A percentile compares a stretch with the other conserved stretches of the same genome.
Evolutionary conservation across 257 asterid species (phyloP).

Genomic region (Nicotiana otophora): DNA sequence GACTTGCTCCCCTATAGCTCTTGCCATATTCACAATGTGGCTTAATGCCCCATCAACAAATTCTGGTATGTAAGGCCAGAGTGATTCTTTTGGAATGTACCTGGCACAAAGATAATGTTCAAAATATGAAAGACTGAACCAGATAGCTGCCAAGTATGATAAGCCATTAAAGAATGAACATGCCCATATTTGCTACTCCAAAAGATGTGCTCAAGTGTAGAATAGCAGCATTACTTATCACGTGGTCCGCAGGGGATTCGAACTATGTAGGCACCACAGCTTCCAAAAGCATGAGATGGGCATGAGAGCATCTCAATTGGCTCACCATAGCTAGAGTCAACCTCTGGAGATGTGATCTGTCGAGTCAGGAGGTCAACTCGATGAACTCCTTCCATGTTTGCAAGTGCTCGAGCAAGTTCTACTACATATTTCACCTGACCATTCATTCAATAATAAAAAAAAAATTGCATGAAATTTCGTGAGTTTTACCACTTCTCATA

Average conservation of each 20-base stretch:
- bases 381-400: slow-evolving; percentile 47
- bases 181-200: background rate
- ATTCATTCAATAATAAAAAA: background rate
- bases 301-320: slow-evolving; percentile 68
- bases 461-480: background rate
- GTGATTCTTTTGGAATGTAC: slow-evolving; percentile 47
- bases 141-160: background rate
- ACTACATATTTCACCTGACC: slow-evolving; percentile 58
- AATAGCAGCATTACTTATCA: slow-evolving; percentile 27
- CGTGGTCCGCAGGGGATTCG: slow-evolving; percentile 63
- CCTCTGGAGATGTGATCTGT: slow-evolving; percentile 53
- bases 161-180: background rate
- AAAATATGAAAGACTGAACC: background rate
- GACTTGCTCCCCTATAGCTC: slow-evolving; percentile 50
- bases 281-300: slow-evolving; percentile 48
- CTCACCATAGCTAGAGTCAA: slow-evolving; percentile 52
- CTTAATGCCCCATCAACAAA: slow-evolving; percentile 54
- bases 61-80: slow-evolving; percentile 60
- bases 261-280: slow-evolving; percentile 61
- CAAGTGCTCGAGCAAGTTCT: slow-evolving; percentile 63
- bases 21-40: slow-evolving; percentile 55
- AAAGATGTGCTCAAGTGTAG: background rate
- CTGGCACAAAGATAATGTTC: slow-evolving; percentile 19
- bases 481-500: background rate
- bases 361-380: slow-evolving; percentile 67